Conservation (phyloP, 495 filamentous ascomycete genomes). For the Aspergillus haitiensis region DNA sequence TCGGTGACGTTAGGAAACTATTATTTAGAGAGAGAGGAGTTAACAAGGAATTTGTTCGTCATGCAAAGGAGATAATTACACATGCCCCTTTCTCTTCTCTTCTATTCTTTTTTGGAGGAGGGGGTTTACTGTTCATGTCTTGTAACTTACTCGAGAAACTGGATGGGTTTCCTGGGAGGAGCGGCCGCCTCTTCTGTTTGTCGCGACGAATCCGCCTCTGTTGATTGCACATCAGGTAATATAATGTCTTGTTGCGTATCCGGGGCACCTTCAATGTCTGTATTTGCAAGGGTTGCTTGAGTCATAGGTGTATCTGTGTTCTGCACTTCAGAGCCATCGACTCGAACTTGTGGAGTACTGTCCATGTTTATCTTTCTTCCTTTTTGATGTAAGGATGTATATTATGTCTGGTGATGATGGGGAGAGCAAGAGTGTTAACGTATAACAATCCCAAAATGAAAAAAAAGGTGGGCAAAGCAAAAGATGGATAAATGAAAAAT, state of each 20-base stretch:
- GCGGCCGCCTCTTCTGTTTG: conserved; percentile 18
- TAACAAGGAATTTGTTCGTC: neutral
- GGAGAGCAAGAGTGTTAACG: no score
- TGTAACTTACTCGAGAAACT: conserved; percentile 40
- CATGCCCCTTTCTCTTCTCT: no score
- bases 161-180: conserved; percentile 28
- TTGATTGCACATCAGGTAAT: conserved; percentile 26
- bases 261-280: conserved; percentile 25
- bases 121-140: no score
- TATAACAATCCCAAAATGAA: no score
- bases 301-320: neutral
- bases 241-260: conserved; percentile 23
- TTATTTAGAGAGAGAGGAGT: conserved; percentile 10
- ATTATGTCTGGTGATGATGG: no score
- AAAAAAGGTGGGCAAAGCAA: no score
- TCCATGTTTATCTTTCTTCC: conserved; percentile 19
- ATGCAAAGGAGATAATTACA: no score
- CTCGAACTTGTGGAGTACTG: conserved; percentile 27
- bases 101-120: no score
- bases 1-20: conserved; percentile 67
- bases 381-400: no score
- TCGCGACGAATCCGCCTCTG: conserved; percentile 22
- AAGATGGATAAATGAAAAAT: no score
- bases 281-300: conserved; percentile 21
- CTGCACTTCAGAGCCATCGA: conserved; percentile 20